These are phyloP conservation scores for Sutorius eximius DNA, from an alignment of 1,284 basidiomycete genomes.

Conservation along the genomic window DNA sequence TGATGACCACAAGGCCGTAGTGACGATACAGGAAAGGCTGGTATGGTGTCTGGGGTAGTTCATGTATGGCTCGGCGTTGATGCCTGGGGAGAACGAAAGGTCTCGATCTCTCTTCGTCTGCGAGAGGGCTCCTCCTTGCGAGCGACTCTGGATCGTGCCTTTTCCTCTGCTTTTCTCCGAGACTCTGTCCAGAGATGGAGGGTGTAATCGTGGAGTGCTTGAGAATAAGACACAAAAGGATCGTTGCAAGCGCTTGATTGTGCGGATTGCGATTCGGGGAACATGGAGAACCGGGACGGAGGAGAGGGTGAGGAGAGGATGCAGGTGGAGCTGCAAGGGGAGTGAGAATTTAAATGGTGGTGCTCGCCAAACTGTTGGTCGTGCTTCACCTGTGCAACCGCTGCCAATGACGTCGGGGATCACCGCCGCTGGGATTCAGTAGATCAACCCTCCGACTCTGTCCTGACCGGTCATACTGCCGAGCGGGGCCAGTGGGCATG, in stretches of 20 bases:
- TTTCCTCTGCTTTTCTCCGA: conserved; percentile 56
- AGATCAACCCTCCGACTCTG: conserved; percentile 1
- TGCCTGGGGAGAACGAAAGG: not conserved
- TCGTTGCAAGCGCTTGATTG: conserved; percentile 27
- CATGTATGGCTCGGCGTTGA: conserved; percentile 17
- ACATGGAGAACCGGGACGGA: conserved; percentile 11
- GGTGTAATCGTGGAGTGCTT: conserved; percentile 66
- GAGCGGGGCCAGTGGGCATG: not conserved
- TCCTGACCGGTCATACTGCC: not conserved
- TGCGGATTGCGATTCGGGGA: conserved; percentile 14
- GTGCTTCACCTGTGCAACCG: conserved; percentile 28
- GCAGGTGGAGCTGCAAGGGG: conserved; percentile 8
- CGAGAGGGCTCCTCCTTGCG: conserved; percentile 29
- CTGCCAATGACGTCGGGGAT: conserved; percentile 11
- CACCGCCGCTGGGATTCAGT: not conserved
- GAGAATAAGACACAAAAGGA: conserved; percentile 56
- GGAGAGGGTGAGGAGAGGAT: not conserved
- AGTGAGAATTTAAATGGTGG: conserved; percentile 29
- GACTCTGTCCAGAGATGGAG: conserved; percentile 68
- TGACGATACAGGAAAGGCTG: conserved; percentile 15
- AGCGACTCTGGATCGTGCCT: conserved; percentile 34
- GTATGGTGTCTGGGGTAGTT: conserved; percentile 8
- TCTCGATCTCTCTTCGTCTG: conserved; percentile 24
- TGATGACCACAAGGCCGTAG: conserved; percentile 3
- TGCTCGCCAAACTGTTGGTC: conserved; percentile 19